phyloP scores from a whole-genome alignment of 768 basidiomycete species.

The Ephemerocybe angulata region DNA sequence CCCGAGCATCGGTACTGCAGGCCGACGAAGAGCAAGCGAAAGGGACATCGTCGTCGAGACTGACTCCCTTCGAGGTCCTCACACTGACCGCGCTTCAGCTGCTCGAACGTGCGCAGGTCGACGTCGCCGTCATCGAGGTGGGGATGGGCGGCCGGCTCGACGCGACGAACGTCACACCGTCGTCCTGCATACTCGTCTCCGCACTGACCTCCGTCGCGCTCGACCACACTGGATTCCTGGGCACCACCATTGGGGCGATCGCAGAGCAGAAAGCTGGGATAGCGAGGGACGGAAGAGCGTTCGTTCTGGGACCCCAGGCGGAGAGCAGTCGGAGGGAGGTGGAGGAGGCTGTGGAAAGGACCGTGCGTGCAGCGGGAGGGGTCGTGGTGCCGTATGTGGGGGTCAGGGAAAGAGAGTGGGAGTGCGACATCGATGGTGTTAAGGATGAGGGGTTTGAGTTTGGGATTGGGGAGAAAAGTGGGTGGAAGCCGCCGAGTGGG shows the following conservation, averaged over 20 bases:
- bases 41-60: conserved; percentile 31
- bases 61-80: conserved; percentile 81
- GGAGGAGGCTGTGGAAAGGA: conserved; percentile 31
- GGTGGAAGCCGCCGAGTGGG: conserved; percentile 33
- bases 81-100: conserved; percentile 75
- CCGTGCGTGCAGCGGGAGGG: conserved; percentile 42
- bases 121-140: conserved; percentile 85
- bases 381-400: conserved; percentile 31
- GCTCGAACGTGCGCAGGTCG: conserved; percentile 68
- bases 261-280: conserved; percentile 84
- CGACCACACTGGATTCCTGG: conserved; percentile 91
- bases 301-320: conserved; percentile 65
- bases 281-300: conserved; percentile 54
- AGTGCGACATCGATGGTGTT: conserved; percentile 14
- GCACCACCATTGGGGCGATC: conserved; percentile 69
- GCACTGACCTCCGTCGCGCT: conserved; percentile 84
- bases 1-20: conserved; percentile 45
- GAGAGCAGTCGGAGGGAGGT: conserved; percentile 49
- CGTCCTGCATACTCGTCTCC: conserved; percentile 66
- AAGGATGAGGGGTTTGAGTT: conserved; percentile 10
- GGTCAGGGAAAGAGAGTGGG: conserved; percentile 42
- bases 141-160: conserved; percentile 93
- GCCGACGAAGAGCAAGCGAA: conserved; percentile 40
- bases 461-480: conserved; percentile 23
- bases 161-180: conserved; percentile 87